Conservation (phyloP, 176 grass and related monocot genomes). For the Ensete glaucum region DNA sequence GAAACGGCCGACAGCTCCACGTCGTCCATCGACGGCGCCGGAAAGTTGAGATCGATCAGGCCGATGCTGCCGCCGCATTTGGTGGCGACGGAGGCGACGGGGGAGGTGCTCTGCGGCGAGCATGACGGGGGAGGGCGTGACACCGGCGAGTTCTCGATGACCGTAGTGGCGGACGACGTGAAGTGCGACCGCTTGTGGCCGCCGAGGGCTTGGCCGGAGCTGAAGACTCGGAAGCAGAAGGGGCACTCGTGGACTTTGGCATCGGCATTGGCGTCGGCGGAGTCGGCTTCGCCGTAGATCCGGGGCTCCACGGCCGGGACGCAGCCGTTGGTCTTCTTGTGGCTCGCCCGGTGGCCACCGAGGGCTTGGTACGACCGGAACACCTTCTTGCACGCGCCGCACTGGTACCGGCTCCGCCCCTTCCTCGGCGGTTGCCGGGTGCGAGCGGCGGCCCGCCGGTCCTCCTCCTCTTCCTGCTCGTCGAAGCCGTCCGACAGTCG, state of each 20-base stretch:
- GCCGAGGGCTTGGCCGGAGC: slow-evolving; percentile 61
- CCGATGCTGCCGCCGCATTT: slow-evolving; percentile 14
- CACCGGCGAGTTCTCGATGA: not conserved
- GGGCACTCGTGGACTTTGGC: slow-evolving; percentile 35
- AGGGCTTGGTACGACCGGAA: slow-evolving; percentile 16
- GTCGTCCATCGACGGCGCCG: slow-evolving; percentile 32
- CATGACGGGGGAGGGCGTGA: not conserved
- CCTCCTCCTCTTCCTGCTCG: not conserved
- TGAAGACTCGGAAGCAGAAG: slow-evolving; percentile 53
- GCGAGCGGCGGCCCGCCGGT: too few relatives aligned
- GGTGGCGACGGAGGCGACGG: not conserved
- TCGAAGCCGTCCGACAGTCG: not conserved
- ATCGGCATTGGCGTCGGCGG: not conserved
- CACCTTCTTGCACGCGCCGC: slow-evolving; percentile 9
- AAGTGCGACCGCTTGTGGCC: slow-evolving; percentile 62
- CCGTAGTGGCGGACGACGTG: slow-evolving; percentile 15
- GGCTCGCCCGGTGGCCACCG: slow-evolving; percentile 1
- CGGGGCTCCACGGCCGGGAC: not conserved
- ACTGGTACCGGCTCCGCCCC: not conserved
- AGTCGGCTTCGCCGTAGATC: slow-evolving; percentile 13
- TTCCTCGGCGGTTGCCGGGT: not conserved
- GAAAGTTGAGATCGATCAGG: slow-evolving; percentile 61
- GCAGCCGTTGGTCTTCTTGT: not conserved
- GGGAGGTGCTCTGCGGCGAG: slow-evolving; percentile 4
- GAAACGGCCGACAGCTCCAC: slow-evolving; percentile 45